Conservation (phyloP, 148 eudicot genomes). For the Spergularia marina region DNA sequence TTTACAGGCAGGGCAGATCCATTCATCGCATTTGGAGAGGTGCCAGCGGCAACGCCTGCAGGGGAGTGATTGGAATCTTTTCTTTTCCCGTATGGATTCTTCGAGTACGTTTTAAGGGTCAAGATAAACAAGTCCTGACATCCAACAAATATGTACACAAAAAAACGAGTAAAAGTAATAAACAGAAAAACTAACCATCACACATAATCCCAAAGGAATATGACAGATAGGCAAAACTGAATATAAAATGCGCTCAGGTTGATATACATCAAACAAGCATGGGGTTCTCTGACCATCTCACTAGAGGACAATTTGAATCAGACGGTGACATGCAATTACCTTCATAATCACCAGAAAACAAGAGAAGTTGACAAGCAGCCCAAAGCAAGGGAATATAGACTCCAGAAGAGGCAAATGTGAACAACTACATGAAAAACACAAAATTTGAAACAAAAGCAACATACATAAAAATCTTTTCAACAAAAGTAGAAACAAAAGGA, state of each 20-base stretch:
- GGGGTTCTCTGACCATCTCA: background rate
- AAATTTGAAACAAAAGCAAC: background rate
- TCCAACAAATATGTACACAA: background rate
- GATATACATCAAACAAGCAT: background rate
- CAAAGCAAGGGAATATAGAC: background rate
- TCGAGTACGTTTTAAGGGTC: conserved; percentile 68
- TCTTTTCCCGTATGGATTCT: conserved; percentile 93
- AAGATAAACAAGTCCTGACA: conserved; percentile 31
- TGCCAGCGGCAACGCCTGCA: conserved; percentile 34
- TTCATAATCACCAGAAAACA: background rate
- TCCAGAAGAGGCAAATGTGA: conserved; percentile 3
- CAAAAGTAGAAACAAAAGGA: conserved; percentile 44
- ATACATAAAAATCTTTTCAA: background rate
- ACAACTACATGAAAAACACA: background rate
- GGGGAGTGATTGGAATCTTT: conserved; percentile 59
- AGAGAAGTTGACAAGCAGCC: background rate
- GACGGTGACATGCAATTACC: background rate
- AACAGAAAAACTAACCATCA: background rate
- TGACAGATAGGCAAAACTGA: too few species aligned
- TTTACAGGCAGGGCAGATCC: conserved; percentile 54
- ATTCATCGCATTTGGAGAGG: conserved; percentile 34
- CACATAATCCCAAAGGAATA: background rate
- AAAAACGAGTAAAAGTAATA: background rate
- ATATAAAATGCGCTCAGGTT: background rate
- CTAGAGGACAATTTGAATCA: conserved; percentile 1